These are phyloP conservation scores for Buddleja alternifolia DNA, from an alignment of 257 asterid genomes.

Conservation along the genomic window DNA sequence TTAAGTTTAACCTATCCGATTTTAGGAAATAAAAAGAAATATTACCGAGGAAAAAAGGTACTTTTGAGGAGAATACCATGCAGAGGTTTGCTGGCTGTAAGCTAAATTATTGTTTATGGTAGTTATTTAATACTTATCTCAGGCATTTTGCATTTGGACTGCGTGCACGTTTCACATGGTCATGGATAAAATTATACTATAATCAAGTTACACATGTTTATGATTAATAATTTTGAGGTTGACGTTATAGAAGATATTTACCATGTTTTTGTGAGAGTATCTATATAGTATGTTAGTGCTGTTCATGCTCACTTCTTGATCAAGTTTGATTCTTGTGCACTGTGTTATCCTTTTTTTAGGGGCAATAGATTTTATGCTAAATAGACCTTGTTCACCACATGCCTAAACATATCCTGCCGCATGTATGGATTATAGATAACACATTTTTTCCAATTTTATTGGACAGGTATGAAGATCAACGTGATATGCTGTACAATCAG, in stretches of 20 bases:
- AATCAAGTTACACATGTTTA: neutral
- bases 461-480: conserved; percentile 89
- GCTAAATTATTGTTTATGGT: neutral
- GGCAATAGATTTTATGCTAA: neutral
- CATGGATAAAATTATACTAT: neutral
- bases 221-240: conserved; percentile 2
- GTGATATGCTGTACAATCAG: conserved; percentile 85
- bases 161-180: neutral
- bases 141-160: neutral
- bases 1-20: too few species aligned
- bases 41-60: neutral
- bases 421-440: conserved; percentile 22
- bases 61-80: neutral
- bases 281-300: neutral
- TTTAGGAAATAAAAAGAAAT: neutral
- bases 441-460: neutral
- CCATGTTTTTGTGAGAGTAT: conserved; percentile 1
- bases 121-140: neutral
- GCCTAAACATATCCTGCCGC: conserved; percentile 11
- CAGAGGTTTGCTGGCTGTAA: neutral
- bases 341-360: too few species aligned
- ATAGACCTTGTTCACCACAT: neutral
- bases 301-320: neutral
- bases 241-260: neutral
- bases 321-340: neutral